Evolutionary conservation across 192 early-diverging fungal genomes (phyloP).

Genomic region (Chytriomyces hyalinus): DNA sequence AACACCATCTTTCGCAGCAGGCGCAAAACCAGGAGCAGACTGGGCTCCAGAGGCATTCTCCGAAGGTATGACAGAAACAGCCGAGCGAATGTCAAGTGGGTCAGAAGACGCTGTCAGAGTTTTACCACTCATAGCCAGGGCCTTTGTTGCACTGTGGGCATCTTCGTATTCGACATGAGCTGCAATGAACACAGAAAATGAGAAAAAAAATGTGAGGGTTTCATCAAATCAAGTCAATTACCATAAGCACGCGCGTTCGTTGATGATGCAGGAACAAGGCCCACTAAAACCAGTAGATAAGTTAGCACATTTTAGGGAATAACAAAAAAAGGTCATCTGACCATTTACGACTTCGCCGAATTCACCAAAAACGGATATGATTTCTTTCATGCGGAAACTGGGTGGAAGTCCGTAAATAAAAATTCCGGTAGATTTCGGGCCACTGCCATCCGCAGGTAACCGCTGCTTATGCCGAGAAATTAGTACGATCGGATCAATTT

Average conservation of each 20-base stretch:
- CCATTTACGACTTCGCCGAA: conserved; percentile 54
- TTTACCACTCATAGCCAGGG: conserved; percentile 42
- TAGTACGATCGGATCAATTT: too few relatives aligned
- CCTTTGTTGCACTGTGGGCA: conserved; percentile 39
- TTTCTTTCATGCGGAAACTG: conserved; percentile 46
- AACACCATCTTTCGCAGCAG: background rate
- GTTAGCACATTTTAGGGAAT: background rate
- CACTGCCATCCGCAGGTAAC: conserved; percentile 16
- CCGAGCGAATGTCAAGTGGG: conserved; percentile 42
- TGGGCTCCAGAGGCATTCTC: background rate
- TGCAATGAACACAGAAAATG: conserved; percentile 24
- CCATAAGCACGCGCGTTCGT: conserved; percentile 21
- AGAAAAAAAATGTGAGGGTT: conserved; percentile 34
- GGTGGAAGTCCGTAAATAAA: conserved; percentile 51
- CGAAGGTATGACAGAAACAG: conserved; percentile 16
- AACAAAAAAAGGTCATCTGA: conserved; percentile 8
- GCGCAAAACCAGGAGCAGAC: conserved; percentile 7
- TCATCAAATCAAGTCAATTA: conserved; percentile 1
- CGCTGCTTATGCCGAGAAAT: background rate
- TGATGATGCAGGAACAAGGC: background rate
- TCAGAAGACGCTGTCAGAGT: conserved; percentile 37
- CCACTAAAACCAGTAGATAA: background rate
- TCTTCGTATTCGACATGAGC: conserved; percentile 52
- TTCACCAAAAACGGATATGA: conserved; percentile 50
- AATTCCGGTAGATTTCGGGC: conserved; percentile 35